A percentile compares a stretch with the other conserved stretches of the same genome.
These are phyloP conservation scores for Mytilinidion resinicola DNA, from an alignment of 495 filamentous ascomycete genomes.

Conservation along the genomic window DNA sequence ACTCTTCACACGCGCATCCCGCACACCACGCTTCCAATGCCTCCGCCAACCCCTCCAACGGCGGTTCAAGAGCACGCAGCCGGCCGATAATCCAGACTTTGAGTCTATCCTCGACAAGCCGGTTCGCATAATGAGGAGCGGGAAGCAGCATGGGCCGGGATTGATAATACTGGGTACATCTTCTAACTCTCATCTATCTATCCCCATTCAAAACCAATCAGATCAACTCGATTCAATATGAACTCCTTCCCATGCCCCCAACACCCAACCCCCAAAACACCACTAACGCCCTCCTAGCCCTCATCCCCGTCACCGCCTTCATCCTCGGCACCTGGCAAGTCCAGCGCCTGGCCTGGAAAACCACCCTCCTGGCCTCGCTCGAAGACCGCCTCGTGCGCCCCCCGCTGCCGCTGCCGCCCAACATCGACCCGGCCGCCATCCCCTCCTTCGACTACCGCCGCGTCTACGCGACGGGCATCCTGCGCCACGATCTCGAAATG, in stretches of 20 bases:
- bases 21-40: conserved; percentile 14
- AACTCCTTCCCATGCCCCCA: no score
- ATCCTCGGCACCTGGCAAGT: conserved; percentile 91
- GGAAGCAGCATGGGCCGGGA: conserved; percentile 71
- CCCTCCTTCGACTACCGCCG: conserved; percentile 88
- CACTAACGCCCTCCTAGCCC: conserved; percentile 42
- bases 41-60: conserved; percentile 17
- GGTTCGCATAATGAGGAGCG: conserved; percentile 62
- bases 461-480: conserved; percentile 66
- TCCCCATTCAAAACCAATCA: background rate
- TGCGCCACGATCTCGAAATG: conserved; percentile 91
- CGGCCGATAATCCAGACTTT: conserved; percentile 66
- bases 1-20: background rate
- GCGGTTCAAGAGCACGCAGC: conserved; percentile 12
- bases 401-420: conserved; percentile 81
- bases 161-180: conserved; percentile 67
- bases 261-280: no score
- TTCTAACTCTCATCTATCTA: conserved; percentile 5
- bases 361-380: conserved; percentile 76
- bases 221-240: no score
- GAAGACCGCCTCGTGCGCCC: conserved; percentile 81
- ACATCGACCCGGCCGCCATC: conserved; percentile 71
- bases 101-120: conserved; percentile 81
- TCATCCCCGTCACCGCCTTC: conserved; percentile 90
- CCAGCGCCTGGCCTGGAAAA: conserved; percentile 89